Conservation (phyloP, 805 yeast genomes). For the Metschnikowia peoriensis region DNA sequence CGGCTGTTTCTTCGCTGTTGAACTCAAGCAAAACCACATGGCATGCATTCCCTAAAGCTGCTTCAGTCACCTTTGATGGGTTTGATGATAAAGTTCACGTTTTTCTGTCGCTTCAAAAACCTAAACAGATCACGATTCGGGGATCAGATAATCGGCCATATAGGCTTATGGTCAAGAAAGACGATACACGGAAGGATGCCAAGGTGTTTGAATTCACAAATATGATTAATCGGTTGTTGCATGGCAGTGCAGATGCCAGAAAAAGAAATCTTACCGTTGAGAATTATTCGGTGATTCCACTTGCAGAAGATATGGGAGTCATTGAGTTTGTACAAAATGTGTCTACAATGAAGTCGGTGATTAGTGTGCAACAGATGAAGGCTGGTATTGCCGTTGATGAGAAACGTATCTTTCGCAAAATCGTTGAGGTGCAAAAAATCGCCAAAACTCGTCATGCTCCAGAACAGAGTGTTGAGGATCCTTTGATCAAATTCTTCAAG, state of each 20-base stretch:
- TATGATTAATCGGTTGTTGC: constrained; percentile 73
- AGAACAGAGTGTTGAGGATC: constrained; percentile 2
- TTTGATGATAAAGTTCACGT: constrained; percentile 70
- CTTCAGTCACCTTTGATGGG: constrained; percentile 50
- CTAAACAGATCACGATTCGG: constrained; percentile 67
- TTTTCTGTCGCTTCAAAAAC: constrained; percentile 81
- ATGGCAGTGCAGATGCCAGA: constrained; percentile 66
- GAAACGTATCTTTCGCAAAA: constrained; percentile 27
- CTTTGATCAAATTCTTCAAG: constrained; percentile 24
- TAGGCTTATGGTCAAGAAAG: constrained; percentile 78
- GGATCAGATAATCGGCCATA: constrained; percentile 81
- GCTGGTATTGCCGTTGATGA: constrained; percentile 22
- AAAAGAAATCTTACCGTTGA: constrained; percentile 68
- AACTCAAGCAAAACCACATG: neutral
- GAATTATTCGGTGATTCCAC: constrained; percentile 85
- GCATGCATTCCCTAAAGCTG: constrained; percentile 44
- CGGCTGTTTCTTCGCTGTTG: constrained; percentile 41
- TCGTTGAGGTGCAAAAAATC: constrained; percentile 32
- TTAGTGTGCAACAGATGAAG: constrained; percentile 28
- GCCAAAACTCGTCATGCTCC: constrained; percentile 13
- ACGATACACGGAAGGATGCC: constrained; percentile 94
- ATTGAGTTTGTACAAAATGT: constrained; percentile 80
- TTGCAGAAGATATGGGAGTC: constrained; percentile 83
- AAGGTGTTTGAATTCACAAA: constrained; percentile 89
- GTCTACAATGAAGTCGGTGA: constrained; percentile 63